Evolutionary conservation across 2,329 filamentous ascomycete species (phyloP).

Genomic region (Thyridium curvatum): DNA sequence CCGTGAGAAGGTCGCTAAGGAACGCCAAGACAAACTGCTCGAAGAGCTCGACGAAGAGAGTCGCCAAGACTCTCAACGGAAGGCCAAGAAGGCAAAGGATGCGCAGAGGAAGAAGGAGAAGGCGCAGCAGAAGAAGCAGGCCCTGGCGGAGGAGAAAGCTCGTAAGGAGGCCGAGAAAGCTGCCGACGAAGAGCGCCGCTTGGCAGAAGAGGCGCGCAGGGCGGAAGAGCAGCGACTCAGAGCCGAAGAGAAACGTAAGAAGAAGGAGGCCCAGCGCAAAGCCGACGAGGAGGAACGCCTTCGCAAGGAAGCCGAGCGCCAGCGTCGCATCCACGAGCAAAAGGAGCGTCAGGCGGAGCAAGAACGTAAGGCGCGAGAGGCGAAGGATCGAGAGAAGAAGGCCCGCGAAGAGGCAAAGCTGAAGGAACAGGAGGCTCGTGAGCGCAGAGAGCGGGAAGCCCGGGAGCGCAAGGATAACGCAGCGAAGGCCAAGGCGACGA

Average conservation of each 20-base stretch:
- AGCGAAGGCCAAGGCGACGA: constrained; percentile 40
- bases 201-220: constrained; percentile 71
- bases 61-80: constrained; percentile 67
- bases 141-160: constrained; percentile 84
- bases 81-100: constrained; percentile 89
- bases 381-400: constrained; percentile 76
- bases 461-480: constrained; percentile 47
- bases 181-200: constrained; percentile 72
- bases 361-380: constrained; percentile 77
- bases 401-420: constrained; percentile 76
- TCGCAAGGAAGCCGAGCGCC: constrained; percentile 79
- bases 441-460: constrained; percentile 58
- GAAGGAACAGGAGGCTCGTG: constrained; percentile 66
- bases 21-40: constrained; percentile 84
- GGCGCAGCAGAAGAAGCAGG: constrained; percentile 80
- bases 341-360: constrained; percentile 78
- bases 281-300: constrained; percentile 83
- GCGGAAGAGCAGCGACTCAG: constrained; percentile 74
- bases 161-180: constrained; percentile 83
- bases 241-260: constrained; percentile 85
- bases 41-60: constrained; percentile 88
- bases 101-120: constrained; percentile 95
- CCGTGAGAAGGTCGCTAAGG: constrained; percentile 89
- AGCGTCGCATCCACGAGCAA: constrained; percentile 74
- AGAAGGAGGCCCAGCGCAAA: constrained; percentile 84